Base-by-base conservation (phyloP, 768 basidiomycete species). In the Sarcodon aspratus region DNA sequence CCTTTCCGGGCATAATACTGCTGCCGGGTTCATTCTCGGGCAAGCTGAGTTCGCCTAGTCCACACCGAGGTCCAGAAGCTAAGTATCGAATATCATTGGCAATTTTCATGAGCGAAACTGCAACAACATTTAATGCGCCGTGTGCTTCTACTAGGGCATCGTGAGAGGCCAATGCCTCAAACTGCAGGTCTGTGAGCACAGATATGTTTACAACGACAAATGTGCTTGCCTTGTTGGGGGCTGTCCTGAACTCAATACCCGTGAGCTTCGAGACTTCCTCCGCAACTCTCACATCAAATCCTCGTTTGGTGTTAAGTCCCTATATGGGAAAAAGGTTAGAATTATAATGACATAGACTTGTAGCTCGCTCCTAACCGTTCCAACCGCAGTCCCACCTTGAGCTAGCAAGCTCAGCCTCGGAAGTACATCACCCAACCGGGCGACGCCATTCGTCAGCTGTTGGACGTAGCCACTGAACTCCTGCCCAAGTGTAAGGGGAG, bases 1-100 rank as follows among this genome's bases (percentile, higher is more conserved):
- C 96, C 71, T 99, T 98, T 52, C 96, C 96, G 7, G 94, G 96
- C 96, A 99, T 99, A 69, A 99, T 98, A 50, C 91, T 95, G 60
- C 91, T 94, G 44, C 96, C 96, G 40, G 96, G 96, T 68, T 99
- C 96, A 65, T 99, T 99, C 69, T 98, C 96, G 9, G 96, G 96
- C 46, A 98, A 69, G 57, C 77, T 82, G 36, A 99, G 72, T 68
- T 99, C 96, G 18, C 96, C 96, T 43, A 99, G 76, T 49, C 96
- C 96, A 60, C 96, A 99, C 40, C 96, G 86, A 50, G 96, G 96
- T 49, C 96, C 96, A 45, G 95, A 98, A 21, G 83, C 95, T 56
- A 99, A 85, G 76, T 86, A 98, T 47, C 96, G 85, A 62, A 99
- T 95, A 61, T 99, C 96, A 63, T 99, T 98, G 45, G 95, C 95